Evolutionary conservation across 768 basidiomycete genomes (phyloP).

Genomic region (Aureoboletus auriporus): DNA sequence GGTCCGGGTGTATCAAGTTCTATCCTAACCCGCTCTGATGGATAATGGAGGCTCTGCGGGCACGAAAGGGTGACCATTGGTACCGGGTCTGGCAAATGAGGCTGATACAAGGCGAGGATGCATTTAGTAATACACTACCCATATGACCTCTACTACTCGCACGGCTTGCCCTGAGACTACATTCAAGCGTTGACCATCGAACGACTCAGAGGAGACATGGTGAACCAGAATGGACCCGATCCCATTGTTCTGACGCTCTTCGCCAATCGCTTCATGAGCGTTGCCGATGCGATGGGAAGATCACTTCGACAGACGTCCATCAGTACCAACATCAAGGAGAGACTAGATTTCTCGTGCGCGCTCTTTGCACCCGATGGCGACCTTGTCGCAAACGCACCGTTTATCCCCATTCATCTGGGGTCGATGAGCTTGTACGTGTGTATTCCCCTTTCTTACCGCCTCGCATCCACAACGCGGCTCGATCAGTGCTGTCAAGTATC

Average conservation of each 20-base stretch:
- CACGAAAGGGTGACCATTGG: too few species aligned
- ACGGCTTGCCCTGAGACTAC: neutral
- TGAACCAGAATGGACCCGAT: slow-evolving; percentile 50
- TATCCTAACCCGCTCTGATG: too few species aligned
- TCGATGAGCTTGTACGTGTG: slow-evolving; percentile 85
- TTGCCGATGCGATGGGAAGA: slow-evolving; percentile 93
- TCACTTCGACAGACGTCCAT: slow-evolving; percentile 89
- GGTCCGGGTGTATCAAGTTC: too few species aligned
- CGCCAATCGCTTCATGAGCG: slow-evolving; percentile 96
- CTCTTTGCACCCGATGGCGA: slow-evolving; percentile 94
- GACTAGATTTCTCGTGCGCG: slow-evolving; percentile 93
- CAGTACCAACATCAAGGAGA: slow-evolving; percentile 92
- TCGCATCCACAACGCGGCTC: neutral
- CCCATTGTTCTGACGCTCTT: slow-evolving; percentile 89
- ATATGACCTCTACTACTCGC: neutral
- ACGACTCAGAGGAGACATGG: slow-evolving; percentile 7
- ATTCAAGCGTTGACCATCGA: neutral
- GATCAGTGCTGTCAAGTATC: slow-evolving; percentile 78
- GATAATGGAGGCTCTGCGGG: too few species aligned
- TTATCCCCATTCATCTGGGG: slow-evolving; percentile 83
- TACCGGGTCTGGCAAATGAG: too few species aligned
- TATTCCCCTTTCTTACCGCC: neutral
- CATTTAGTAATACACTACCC: too few species aligned
- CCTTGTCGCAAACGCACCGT: slow-evolving; percentile 91
- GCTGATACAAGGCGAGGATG: too few species aligned